Base-by-base conservation (phyloP, 2,329 filamentous ascomycete species). In the Ilyonectria sp. region DNA sequence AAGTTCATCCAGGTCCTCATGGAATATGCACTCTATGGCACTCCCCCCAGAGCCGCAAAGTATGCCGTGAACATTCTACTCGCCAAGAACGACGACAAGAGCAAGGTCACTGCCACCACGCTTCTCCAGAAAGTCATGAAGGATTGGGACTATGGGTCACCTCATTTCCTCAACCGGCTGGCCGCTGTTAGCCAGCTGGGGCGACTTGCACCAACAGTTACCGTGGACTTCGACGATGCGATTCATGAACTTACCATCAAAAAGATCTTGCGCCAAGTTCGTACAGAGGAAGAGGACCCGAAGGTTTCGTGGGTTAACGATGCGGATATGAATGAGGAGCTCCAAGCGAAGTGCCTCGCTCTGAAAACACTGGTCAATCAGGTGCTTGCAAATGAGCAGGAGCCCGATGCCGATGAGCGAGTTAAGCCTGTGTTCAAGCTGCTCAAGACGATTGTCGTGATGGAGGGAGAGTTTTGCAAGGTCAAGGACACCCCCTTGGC, bases 1-100 rank as follows among this genome's bases (percentile, higher is more conserved):
- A 93, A 93, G 71, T 95, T 98, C 74, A 86, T 90, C 35, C 91
- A 96, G 75, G 92, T 94, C 1, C 87, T 99, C 79, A 90, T 92
- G 68, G 92, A 89, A 74, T 98, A 96, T 79, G 93, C 95, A 1
- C 86, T 95, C 21, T 93, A 93, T 76, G 95, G 95, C 23, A 88
- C 88, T 26, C 95, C 95, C 2, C 89, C 93, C 11, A 91, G 92
- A 77, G 93, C 94, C 9, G 94, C 95, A 23, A 99, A 99, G 81
- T 94, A 98, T 82, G 96, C 96, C 0, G 91, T 98, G 55, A 95
- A 94, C 31, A 94, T 99, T 71, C 86, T 99, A 60, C 90, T 97
- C 81, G 91, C 93, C 40, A 91, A 91, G 73, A 85, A 86, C 52
- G 86, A 90, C 23, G 90, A 95, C 57, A 96, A 94, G 79, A 92